Evolutionary conservation across 176 grass and related monocot genomes (phyloP), one percentile per base, ranked within the genome.

Genomic region (Saccharum officinarum): DNA sequence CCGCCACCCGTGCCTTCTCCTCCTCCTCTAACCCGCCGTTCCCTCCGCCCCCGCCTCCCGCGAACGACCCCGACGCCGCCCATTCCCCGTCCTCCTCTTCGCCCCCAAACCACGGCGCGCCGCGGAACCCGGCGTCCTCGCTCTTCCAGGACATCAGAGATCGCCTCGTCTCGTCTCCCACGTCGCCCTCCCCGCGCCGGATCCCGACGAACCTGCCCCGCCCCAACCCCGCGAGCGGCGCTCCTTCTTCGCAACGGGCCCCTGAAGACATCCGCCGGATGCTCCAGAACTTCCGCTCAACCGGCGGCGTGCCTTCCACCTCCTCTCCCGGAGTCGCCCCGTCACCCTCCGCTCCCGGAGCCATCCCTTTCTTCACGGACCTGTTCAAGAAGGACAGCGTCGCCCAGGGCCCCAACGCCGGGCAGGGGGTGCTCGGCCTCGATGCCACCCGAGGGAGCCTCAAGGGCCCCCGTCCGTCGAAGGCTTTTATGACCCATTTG

Each of bases 71-170:
- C 9, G 57, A 55, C 57, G 76, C 59, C 77, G 80, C 83, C 40
- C 79, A 83, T 11, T 46, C 71, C 55, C 33, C 46, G 2, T 41
- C 77, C 26, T 31, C 69, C 65, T 5, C 38, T 55, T 59, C 59
- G 17, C 37, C 84, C 16, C 41, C 71, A 2, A 80, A 66, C 25
- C 72, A 50, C 8, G 25, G 76, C 20, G 80, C 80, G 33, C 22
- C 68, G 50, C 70, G 23, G 55, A 31, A 3, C 47, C 84, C 60
- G 14, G 40, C 13, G 57, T 34, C 75, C 4, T 62, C 92, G 26
- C 47, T 76, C 33, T 97, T 94, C 78, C 60, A 8, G 14, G 88
- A 85, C 22, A 63, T 97, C 80, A 71, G 80, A 18, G 67, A 88
- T 20, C 87, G 83, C 25, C 86, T 97, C 45, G 61, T 30, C 16